Percentiles rank a stretch among this genome's conserved stretches.
These are phyloP conservation scores for Sphaerulina populicola DNA, from an alignment of 2,329 filamentous ascomycete species.

Conservation along the genomic window DNA sequence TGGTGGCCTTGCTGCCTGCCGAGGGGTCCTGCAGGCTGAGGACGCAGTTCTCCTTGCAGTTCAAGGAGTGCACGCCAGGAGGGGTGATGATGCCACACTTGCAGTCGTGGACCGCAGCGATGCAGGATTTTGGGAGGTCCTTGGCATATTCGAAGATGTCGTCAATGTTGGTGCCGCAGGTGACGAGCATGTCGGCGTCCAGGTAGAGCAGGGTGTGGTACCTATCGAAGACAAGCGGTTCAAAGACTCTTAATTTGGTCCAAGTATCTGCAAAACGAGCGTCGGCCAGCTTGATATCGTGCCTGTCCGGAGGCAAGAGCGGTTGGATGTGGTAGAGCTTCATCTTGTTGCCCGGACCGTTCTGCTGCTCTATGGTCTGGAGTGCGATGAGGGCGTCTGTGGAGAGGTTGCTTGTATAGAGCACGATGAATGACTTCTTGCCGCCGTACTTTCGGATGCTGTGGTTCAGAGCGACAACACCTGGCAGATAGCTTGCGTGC, in stretches of 20 bases:
- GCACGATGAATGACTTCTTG: slow-evolving; percentile 42
- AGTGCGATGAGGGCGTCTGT: slow-evolving; percentile 36
- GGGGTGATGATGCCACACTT: slow-evolving; percentile 40
- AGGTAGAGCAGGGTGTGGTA: slow-evolving; percentile 42
- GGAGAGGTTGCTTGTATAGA: slow-evolving; percentile 41
- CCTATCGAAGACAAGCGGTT: slow-evolving; percentile 27
- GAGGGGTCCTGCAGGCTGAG: slow-evolving; percentile 31
- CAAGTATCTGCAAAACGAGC: slow-evolving; percentile 47
- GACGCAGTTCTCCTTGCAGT: slow-evolving; percentile 42
- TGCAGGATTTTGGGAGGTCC: slow-evolving; percentile 35
- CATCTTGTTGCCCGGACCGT: slow-evolving; percentile 33
- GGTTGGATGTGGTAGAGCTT: slow-evolving; percentile 32
- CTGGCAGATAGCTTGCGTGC: slow-evolving; percentile 43
- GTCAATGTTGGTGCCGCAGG: slow-evolving; percentile 34
- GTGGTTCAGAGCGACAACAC: slow-evolving; percentile 44
- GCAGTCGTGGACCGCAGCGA: slow-evolving; percentile 45
- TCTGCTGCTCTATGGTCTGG: slow-evolving; percentile 28
- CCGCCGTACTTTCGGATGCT: slow-evolving; percentile 40
- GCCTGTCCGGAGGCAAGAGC: slow-evolving; percentile 35
- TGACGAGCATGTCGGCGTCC: slow-evolving; percentile 46
- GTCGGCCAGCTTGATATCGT: slow-evolving; percentile 38
- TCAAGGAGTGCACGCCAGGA: background rate
- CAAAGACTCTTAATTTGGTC: slow-evolving; percentile 49
- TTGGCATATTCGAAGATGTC: slow-evolving; percentile 36
- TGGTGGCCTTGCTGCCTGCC: slow-evolving; percentile 33